Conservation (phyloP, 192 early-diverging fungal species). For the Backusella psychrophila region DNA sequence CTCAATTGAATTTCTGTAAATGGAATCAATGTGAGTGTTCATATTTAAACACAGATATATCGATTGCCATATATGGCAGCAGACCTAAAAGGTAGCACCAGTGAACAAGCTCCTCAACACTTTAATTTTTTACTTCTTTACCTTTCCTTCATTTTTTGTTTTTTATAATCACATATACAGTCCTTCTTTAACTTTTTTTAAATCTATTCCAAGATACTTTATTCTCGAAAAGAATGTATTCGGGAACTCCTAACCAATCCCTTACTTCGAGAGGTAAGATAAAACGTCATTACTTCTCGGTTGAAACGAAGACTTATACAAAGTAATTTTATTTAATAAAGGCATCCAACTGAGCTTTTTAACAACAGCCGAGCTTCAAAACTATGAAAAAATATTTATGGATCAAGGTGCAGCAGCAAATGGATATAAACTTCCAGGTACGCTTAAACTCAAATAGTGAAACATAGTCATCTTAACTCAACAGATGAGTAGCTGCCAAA, state of each 20-base stretch:
- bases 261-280: neutral
- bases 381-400: conserved; percentile 37
- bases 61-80: neutral
- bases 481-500: conserved; percentile 19
- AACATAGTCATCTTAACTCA: neutral
- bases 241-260: neutral
- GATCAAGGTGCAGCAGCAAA: conserved; percentile 2
- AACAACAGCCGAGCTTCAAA: conserved; percentile 33
- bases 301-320: neutral
- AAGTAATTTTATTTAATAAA: neutral
- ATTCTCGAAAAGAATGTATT: neutral
- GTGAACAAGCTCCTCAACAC: neutral
- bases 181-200: neutral
- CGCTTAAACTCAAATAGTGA: conserved; percentile 16
- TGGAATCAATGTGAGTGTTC: neutral
- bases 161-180: neutral
- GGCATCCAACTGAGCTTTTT: conserved; percentile 37
- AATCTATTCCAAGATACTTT: neutral
- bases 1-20: neutral
- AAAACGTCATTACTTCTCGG: neutral
- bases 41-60: neutral
- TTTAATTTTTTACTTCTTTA: neutral
- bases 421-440: conserved; percentile 24
- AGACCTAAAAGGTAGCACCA: neutral
- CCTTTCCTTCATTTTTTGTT: neutral